Percentiles rank a stretch among this genome's conserved stretches.
phyloP scores from a whole-genome alignment of 495 filamentous ascomycete genomes.

The Halenospora varia region DNA sequence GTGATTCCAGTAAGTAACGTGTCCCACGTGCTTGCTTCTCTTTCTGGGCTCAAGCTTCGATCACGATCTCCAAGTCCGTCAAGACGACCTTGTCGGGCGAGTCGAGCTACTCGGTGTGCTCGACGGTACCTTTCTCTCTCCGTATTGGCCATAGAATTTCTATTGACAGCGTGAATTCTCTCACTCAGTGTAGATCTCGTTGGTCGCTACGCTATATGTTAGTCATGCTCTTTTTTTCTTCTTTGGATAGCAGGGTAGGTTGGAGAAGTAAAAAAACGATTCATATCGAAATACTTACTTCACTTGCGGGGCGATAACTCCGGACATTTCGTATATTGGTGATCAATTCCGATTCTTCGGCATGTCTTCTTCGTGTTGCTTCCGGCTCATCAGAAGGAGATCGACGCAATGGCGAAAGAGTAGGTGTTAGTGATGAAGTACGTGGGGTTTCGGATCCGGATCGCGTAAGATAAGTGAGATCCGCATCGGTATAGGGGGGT shows the following conservation, averaged over 20 bases:
- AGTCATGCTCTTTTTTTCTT: too few relatives aligned
- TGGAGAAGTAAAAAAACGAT: too few relatives aligned
- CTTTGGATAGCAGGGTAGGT: too few relatives aligned
- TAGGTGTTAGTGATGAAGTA: slow-evolving; percentile 15
- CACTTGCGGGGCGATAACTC: background rate
- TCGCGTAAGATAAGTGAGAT: slow-evolving; percentile 11
- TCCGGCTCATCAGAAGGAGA: background rate
- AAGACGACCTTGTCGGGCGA: slow-evolving; percentile 28
- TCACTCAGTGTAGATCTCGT: slow-evolving; percentile 6
- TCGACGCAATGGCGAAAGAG: slow-evolving; percentile 15
- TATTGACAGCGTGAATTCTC: slow-evolving; percentile 14
- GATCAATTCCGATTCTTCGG: slow-evolving; percentile 2
- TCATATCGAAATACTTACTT: background rate
- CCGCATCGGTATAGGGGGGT: slow-evolving; percentile 19
- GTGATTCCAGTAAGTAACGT: slow-evolving; percentile 74
- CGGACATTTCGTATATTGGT: background rate
- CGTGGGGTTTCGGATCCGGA: slow-evolving; percentile 10
- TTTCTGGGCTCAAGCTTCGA: slow-evolving; percentile 74
- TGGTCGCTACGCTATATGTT: slow-evolving; percentile 3
- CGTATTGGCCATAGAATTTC: slow-evolving; percentile 9
- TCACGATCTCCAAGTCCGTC: slow-evolving; percentile 83
- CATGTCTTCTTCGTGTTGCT: background rate
- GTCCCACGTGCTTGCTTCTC: slow-evolving; percentile 69
- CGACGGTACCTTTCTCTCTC: slow-evolving; percentile 17
- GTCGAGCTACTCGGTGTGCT: slow-evolving; percentile 17